These are phyloP conservation scores for Nemania sp. DNA, from an alignment of 2,329 filamentous ascomycete species.

Conservation along the genomic window DNA sequence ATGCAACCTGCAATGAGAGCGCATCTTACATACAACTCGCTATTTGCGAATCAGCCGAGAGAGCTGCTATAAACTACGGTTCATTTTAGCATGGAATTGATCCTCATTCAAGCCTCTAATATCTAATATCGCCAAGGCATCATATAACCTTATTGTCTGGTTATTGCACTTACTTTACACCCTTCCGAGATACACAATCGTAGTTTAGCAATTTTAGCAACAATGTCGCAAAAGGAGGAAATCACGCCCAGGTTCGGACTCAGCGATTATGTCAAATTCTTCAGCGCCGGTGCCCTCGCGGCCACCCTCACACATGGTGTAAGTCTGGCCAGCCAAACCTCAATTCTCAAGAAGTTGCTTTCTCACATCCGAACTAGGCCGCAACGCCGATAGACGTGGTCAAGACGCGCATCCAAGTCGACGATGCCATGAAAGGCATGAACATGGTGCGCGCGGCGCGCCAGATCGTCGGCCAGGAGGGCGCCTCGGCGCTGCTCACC, in stretches of 20 bases:
- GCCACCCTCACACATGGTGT: constrained; percentile 57
- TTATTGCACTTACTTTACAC: no score
- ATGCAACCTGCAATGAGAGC: no score
- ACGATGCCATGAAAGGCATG: constrained; percentile 80
- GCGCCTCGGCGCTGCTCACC: constrained; percentile 31
- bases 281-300: constrained; percentile 55
- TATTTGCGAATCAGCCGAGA: no score
- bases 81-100: no score
- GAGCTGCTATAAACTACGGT: no score
- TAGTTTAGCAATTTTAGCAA: no score
- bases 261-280: constrained; percentile 56
- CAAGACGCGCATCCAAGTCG: constrained; percentile 90
- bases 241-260: constrained; percentile 45
- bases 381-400: constrained; percentile 68
- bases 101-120: no score
- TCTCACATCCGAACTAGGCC: constrained; percentile 41
- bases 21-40: no score
- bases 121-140: no score
- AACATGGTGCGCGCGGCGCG: constrained; percentile 77
- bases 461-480: constrained; percentile 27
- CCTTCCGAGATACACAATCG: no score
- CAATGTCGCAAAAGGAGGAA: constrained; percentile 20
- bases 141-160: no score
- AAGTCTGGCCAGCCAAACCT: constrained; percentile 30
- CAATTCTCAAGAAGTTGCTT: not conserved